Evolutionary conservation across 1,284 basidiomycete species (phyloP).

Genomic region (Irpex sp.): DNA sequence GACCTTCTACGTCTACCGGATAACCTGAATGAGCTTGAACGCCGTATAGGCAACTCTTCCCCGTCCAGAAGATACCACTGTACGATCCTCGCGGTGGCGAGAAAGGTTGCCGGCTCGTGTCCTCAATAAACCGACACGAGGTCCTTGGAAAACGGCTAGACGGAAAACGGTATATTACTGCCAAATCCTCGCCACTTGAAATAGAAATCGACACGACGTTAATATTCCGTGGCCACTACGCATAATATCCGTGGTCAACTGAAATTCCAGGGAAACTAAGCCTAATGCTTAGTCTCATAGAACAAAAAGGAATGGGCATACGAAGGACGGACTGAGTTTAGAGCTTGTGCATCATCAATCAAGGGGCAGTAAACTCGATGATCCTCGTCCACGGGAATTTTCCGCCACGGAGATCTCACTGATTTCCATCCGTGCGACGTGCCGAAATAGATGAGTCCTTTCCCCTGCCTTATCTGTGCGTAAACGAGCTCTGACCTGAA

Average conservation of each 20-base stretch:
- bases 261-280: neutral
- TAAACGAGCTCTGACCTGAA: no score
- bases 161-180: no score
- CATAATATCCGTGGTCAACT: no score
- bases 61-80: no score
- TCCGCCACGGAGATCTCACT: neutral
- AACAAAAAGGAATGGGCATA: neutral
- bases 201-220: neutral
- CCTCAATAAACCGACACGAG: neutral
- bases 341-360: neutral
- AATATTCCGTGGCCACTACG: neutral
- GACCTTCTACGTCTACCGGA: neutral
- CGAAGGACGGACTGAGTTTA: neutral
- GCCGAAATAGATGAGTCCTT: neutral
- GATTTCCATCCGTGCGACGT: neutral
- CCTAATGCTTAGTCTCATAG: neutral
- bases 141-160: neutral
- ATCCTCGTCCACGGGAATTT: neutral
- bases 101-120: neutral
- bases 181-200: neutral
- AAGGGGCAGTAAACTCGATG: neutral
- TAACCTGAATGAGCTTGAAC: no score
- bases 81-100: neutral
- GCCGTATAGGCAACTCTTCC: no score
- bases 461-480: no score